Percentiles rank a stretch among this genome's conserved stretches.
Evolutionary conservation across 306 rosid genomes (phyloP).

Genomic region (Begonia fuchsioides): DNA sequence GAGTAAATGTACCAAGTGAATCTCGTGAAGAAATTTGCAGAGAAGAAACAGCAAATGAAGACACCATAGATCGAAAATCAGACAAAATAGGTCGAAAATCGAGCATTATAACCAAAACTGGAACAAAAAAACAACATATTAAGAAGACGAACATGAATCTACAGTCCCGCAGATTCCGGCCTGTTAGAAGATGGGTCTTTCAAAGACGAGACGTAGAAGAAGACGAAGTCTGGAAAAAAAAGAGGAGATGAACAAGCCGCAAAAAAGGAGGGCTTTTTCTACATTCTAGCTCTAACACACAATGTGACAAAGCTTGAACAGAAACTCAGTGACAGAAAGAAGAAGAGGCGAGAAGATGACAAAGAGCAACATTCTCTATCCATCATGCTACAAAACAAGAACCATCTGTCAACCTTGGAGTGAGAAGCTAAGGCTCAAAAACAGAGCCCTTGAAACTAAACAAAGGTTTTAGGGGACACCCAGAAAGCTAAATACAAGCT

Average conservation of each 20-base stretch:
- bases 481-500: background rate
- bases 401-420: background rate
- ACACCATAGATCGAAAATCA: background rate
- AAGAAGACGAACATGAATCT: too few species aligned
- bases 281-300: conserved; percentile 31
- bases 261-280: conserved; percentile 25
- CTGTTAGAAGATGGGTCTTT: conserved; percentile 38
- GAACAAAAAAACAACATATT: background rate
- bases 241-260: conserved; percentile 54
- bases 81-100: conserved; percentile 3
- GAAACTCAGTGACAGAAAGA: conserved; percentile 2
- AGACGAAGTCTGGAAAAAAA: conserved; percentile 25
- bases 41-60: background rate
- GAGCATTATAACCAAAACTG: background rate
- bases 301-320: background rate
- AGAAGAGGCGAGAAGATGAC: background rate
- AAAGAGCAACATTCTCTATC: background rate
- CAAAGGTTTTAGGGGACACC: conserved; percentile 1
- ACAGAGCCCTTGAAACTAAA: background rate
- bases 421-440: conserved; percentile 3
- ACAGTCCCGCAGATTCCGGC: too few species aligned
- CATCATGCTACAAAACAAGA: conserved; percentile 3
- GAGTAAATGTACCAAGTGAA: background rate
- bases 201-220: conserved; percentile 21
- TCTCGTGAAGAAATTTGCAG: too few species aligned